Evolutionary conservation across 768 basidiomycete genomes (phyloP), one percentile per base, ranked within the genome.

Genomic region (Sporobolomyces roseus): DNA sequence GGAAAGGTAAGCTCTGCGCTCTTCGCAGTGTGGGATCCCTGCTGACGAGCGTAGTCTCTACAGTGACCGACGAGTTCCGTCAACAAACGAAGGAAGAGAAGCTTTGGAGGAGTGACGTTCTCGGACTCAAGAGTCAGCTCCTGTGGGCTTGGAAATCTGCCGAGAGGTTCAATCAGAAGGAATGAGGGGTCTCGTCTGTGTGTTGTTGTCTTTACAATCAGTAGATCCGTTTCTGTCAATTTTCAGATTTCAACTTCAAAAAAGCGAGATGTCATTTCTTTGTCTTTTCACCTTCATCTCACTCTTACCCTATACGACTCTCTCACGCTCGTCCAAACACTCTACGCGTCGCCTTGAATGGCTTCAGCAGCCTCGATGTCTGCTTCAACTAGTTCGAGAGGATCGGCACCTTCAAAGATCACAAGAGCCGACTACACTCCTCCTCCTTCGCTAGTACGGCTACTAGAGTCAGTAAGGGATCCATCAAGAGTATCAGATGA

Each of bases 91-190:
- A 94, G 76, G 86, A 88, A 77, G 84, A 84, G 58, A 86, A 86
- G 82, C 87, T 84, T 49, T 97, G 93, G 93, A 93, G 93, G 79
- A 88, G 91, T 77, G 93, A 97, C 76, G 89, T 94, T 7, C 81
- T 97, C 74, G 91, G 93, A 80, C 82, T 96, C 69, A 83, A 88
- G 65, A 89, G 87, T 65, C 92, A 92, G 86, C 88, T 96, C 85
- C 92, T 91, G 88, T 93, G 89, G 75, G 88, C 89, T 38, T 93
- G 91, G 91, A 79, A 58, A 43, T 58, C 56, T 45, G 56, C 56
- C 6, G 29, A 43, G 10, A 38, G 56, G 3, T n/a, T 58, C 2
- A 29, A 58, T 25, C 9, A 35, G 38, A 3, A 56, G 23, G 12
- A 41, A 13, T 56, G 17, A 7, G 8, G n/a, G n/a, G 9, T 41